phyloP scores from a whole-genome alignment of 331 rosid species.

The Pyracantha coccinea region DNA sequence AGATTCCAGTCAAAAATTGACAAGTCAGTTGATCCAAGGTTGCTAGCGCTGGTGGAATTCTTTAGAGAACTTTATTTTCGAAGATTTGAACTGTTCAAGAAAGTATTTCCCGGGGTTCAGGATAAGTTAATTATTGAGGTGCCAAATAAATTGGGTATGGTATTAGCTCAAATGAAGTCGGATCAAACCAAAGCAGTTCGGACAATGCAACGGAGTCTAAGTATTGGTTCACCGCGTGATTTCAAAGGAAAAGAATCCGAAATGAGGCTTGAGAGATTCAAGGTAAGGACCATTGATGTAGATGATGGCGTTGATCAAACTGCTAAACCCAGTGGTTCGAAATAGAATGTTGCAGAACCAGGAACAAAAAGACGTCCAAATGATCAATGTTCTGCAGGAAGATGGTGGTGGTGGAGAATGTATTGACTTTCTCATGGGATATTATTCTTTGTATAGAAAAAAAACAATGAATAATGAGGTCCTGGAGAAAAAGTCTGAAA shows the following conservation, averaged over 20 bases:
- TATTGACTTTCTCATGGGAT: too few relatives aligned
- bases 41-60: slow-evolving; percentile 20
- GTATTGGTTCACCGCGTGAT: slow-evolving; percentile 18
- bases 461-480: too few relatives aligned
- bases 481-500: too few relatives aligned
- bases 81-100: slow-evolving; percentile 15
- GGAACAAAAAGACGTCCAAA: too few relatives aligned
- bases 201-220: slow-evolving; percentile 25
- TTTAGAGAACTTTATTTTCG: slow-evolving; percentile 24
- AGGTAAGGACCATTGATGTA: slow-evolving; percentile 8
- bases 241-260: neutral
- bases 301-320: neutral
- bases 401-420: too few relatives aligned
- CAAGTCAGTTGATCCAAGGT: slow-evolving; percentile 12
- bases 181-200: neutral
- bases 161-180: neutral
- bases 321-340: neutral
- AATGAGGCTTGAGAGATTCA: slow-evolving; percentile 22
- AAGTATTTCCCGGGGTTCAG: slow-evolving; percentile 5
- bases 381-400: too few relatives aligned
- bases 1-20: neutral
- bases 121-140: neutral
- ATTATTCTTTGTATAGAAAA: too few relatives aligned
- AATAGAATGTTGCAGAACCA: too few relatives aligned
- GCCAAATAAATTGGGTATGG: neutral